These are phyloP conservation scores for Rehmannia glutinosa DNA, from an alignment of 257 asterid species.

Conservation along the genomic window DNA sequence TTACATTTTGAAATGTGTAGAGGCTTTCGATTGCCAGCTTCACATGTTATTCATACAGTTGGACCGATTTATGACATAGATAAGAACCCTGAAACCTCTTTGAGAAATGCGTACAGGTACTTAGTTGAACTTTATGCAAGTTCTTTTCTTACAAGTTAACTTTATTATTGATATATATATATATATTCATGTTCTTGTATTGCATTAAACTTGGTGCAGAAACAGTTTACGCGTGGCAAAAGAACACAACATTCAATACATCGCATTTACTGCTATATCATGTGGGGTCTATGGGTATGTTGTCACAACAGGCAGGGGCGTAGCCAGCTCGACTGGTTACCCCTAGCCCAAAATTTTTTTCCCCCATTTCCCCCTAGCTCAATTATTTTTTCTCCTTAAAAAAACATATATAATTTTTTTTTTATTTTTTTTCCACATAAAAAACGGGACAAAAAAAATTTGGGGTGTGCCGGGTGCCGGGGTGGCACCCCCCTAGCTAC, in stretches of 20 bases:
- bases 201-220: slow-evolving; percentile 42
- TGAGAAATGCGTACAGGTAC: slow-evolving; percentile 83
- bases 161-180: slow-evolving; percentile 4
- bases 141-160: neutral
- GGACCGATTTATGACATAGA: slow-evolving; percentile 75
- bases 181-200: slow-evolving; percentile 5
- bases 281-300: slow-evolving; percentile 84
- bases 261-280: slow-evolving; percentile 93
- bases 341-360: too few species aligned
- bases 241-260: slow-evolving; percentile 63
- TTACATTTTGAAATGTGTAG: slow-evolving; percentile 40
- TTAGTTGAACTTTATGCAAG: slow-evolving; percentile 2
- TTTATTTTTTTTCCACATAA: too few species aligned
- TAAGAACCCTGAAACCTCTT: slow-evolving; percentile 53
- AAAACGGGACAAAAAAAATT: too few species aligned
- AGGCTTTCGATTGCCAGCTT: slow-evolving; percentile 86
- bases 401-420: too few species aligned
- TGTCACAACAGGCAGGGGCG: neutral
- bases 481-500: too few species aligned
- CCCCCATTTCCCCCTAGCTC: too few species aligned
- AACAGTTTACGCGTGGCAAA: slow-evolving; percentile 76
- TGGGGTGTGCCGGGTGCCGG: too few species aligned
- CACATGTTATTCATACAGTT: slow-evolving; percentile 94
- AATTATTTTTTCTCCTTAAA: too few species aligned
- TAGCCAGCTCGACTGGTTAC: too few species aligned